Conservation (phyloP, 805 yeast genomes). For the Ogataea methylovora region DNA sequence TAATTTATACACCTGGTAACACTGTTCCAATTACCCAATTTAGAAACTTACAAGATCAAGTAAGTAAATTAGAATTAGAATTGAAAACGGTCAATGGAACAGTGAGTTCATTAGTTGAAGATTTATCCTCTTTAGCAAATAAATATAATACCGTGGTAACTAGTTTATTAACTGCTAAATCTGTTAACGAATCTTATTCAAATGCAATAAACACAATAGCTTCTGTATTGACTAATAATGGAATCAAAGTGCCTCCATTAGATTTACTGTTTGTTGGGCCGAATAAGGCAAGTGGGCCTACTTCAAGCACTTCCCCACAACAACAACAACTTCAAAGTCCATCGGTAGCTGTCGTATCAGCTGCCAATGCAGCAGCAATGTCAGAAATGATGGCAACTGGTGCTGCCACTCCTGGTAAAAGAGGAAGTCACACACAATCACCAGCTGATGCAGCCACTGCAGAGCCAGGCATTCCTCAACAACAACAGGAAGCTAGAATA, state of each 20-base stretch:
- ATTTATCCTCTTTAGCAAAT: conserved; percentile 36
- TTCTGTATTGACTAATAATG: conserved; percentile 44
- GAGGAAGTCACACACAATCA: too few relatives aligned
- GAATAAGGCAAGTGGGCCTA: neutral
- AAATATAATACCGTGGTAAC: conserved; percentile 63
- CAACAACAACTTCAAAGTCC: neutral
- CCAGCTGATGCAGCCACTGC: neutral
- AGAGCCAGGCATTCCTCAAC: neutral
- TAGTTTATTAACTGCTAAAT: conserved; percentile 47
- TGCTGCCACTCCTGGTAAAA: neutral
- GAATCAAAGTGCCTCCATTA: conserved; percentile 60
- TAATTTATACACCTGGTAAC: conserved; percentile 4
- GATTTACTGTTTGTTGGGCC: conserved; percentile 38
- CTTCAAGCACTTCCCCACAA: conserved; percentile 1
- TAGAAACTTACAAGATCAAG: conserved; percentile 18
- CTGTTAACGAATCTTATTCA: conserved; percentile 48
- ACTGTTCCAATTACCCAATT: conserved; percentile 10
- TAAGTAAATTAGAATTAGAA: conserved; percentile 22
- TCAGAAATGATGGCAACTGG: too few relatives aligned
- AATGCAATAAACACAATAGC: conserved; percentile 44
- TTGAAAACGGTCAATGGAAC: conserved; percentile 20
- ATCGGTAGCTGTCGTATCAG: neutral
- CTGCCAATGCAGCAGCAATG: too few relatives aligned
- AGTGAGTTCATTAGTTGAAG: conserved; percentile 26
- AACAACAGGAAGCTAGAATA: conserved; percentile 11